A percentile compares a stretch with the other conserved stretches of the same genome.
phyloP scores from a whole-genome alignment of 2,329 filamentous ascomycete genomes.

The Allantophomopsis lycopodina region DNA sequence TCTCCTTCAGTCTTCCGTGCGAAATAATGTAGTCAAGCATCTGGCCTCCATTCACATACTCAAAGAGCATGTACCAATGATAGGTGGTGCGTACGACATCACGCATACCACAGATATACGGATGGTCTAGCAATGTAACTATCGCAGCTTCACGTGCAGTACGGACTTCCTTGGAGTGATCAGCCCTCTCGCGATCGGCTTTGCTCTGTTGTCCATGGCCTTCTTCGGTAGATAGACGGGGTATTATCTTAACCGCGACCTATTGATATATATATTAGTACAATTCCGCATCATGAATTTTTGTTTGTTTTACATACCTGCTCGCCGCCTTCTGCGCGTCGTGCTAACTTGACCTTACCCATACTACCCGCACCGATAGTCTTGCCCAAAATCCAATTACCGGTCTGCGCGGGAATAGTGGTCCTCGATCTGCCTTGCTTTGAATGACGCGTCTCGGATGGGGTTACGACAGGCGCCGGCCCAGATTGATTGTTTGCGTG shows the following conservation, averaged over 20 bases:
- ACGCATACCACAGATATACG: constrained; percentile 89
- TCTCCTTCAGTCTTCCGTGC: constrained; percentile 93
- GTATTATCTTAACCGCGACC: constrained; percentile 97
- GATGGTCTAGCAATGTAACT: constrained; percentile 84
- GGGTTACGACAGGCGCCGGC: constrained; percentile 33
- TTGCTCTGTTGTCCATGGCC: constrained; percentile 47
- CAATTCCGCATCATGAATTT: neutral
- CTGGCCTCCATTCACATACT: constrained; percentile 96
- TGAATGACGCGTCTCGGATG: constrained; percentile 30
- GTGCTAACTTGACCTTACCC: constrained; percentile 96
- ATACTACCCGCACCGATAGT: constrained; percentile 96
- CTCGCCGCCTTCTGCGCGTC: constrained; percentile 79
- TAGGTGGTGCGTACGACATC: constrained; percentile 94
- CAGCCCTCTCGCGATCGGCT: constrained; percentile 73
- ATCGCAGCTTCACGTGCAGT: constrained; percentile 94
- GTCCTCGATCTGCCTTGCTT: constrained; percentile 51
- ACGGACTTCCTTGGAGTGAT: constrained; percentile 91
- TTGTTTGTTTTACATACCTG: constrained; percentile 44
- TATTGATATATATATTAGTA: constrained; percentile 19
- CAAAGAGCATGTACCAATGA: constrained; percentile 99
- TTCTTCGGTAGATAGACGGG: constrained; percentile 74
- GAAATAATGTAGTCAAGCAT: constrained; percentile 99
- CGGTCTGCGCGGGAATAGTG: constrained; percentile 78
- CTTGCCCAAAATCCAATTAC: constrained; percentile 91
- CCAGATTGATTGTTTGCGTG: constrained; percentile 34